phyloP scores from a whole-genome alignment of 306 rosid species.

The Cicer yamashitae region DNA sequence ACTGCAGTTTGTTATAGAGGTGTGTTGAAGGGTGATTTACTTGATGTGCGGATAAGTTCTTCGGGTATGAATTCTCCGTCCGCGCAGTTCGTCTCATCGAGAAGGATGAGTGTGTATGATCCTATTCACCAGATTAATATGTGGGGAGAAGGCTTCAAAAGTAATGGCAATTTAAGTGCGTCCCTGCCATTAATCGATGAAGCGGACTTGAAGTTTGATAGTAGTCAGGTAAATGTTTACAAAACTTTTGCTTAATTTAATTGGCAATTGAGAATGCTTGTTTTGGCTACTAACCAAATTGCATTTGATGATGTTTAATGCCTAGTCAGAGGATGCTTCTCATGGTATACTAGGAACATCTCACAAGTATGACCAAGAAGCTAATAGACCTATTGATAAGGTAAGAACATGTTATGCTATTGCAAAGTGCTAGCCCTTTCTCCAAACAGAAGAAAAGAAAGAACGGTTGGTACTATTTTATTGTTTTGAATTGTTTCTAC shows the following conservation, averaged over 20 bases:
- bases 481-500: conserved; percentile 8
- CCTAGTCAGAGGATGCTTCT: conserved; percentile 62
- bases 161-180: conserved; percentile 61
- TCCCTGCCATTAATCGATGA: conserved; percentile 65
- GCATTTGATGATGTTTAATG: conserved; percentile 32
- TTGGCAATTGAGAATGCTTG: conserved; percentile 21
- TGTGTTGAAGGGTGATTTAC: conserved; percentile 38
- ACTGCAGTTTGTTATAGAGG: conserved; percentile 21
- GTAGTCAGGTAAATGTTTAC: conserved; percentile 64
- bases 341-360: conserved; percentile 49
- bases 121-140: conserved; percentile 85
- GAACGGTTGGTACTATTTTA: neutral
- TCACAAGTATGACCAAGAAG: conserved; percentile 58
- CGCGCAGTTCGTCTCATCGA: conserved; percentile 67
- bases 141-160: conserved; percentile 87
- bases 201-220: conserved; percentile 62
- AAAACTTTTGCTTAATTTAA: conserved; percentile 25
- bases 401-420: conserved; percentile 41
- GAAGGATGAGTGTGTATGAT: conserved; percentile 86
- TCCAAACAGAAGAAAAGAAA: too few species aligned
- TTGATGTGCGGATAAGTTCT: conserved; percentile 47
- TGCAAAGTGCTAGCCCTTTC: too few species aligned
- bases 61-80: conserved; percentile 76
- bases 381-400: conserved; percentile 54
- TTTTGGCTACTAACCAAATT: conserved; percentile 36